These are phyloP conservation scores for Chlorella sp. DNA, from an alignment of 139 green algal genomes.

Conservation along the genomic window DNA sequence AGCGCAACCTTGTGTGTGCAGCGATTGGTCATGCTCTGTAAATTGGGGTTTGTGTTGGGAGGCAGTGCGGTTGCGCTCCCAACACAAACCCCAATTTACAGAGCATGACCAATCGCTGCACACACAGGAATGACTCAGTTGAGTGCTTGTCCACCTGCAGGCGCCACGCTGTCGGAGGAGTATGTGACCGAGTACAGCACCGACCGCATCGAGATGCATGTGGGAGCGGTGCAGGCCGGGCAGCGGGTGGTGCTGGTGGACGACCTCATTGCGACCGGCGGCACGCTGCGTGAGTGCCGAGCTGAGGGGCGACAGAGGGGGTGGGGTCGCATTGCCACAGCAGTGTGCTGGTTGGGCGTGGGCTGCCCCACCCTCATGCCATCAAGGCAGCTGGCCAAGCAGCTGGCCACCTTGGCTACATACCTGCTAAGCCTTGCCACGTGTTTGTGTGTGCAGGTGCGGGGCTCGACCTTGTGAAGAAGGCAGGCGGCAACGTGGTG, in stretches of 20 bases:
- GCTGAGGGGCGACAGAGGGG: too few relatives aligned
- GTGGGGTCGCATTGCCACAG: too few relatives aligned
- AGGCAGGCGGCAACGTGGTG: slow-evolving; percentile 79
- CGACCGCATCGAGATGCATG: slow-evolving; percentile 98
- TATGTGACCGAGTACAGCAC: slow-evolving; percentile 92
- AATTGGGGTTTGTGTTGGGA: too few relatives aligned
- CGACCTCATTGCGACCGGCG: slow-evolving; percentile 98
- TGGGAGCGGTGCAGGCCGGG: slow-evolving; percentile 79
- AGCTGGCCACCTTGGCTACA: neutral
- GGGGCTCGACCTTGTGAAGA: slow-evolving; percentile 81
- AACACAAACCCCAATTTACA: too few relatives aligned
- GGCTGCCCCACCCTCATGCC: neutral
- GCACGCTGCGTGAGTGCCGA: slow-evolving; percentile 80
- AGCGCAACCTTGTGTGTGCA: too few relatives aligned
- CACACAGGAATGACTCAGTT: too few relatives aligned
- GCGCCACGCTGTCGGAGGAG: slow-evolving; percentile 80
- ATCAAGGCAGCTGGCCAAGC: neutral
- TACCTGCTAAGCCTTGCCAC: neutral
- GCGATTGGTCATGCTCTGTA: too few relatives aligned
- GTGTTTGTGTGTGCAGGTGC: slow-evolving; percentile 30
- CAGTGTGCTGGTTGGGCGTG: neutral
- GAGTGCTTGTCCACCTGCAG: slow-evolving; percentile 58
- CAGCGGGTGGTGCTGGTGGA: slow-evolving; percentile 95
- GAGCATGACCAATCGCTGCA: too few relatives aligned
- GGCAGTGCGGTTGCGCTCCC: too few relatives aligned